Evolutionary conservation across 495 filamentous ascomycete species (phyloP).

Genomic region (Aspergillus sparsus): DNA sequence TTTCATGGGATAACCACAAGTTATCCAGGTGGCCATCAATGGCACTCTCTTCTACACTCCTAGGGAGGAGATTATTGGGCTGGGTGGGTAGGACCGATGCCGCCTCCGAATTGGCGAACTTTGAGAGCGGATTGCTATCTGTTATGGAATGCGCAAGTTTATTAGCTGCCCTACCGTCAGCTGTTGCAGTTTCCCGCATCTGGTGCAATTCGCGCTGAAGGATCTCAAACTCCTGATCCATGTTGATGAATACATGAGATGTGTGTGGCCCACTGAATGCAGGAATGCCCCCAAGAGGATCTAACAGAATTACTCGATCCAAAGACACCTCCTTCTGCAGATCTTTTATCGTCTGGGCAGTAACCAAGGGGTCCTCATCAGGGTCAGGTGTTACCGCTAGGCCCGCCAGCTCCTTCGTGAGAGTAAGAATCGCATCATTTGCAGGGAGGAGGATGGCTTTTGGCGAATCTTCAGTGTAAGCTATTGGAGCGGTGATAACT

Average conservation of each 20-base stretch:
- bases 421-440: slow-evolving; percentile 68
- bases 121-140: slow-evolving; percentile 50
- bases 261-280: slow-evolving; percentile 62
- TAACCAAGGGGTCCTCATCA: slow-evolving; percentile 49
- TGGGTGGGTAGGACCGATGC: slow-evolving; percentile 22
- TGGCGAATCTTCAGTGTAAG: slow-evolving; percentile 62
- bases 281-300: slow-evolving; percentile 86
- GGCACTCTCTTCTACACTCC: slow-evolving; percentile 20
- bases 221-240: slow-evolving; percentile 81
- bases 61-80: slow-evolving; percentile 8
- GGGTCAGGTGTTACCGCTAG: slow-evolving; percentile 40
- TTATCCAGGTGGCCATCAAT: slow-evolving; percentile 66
- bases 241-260: slow-evolving; percentile 89
- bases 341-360: slow-evolving; percentile 43
- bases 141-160: slow-evolving; percentile 26
- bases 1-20: slow-evolving; percentile 64
- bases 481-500: slow-evolving; percentile 73
- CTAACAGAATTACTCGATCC: slow-evolving; percentile 86
- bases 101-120: slow-evolving; percentile 43
- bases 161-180: slow-evolving; percentile 9
- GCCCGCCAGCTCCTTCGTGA: slow-evolving; percentile 73
- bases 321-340: slow-evolving; percentile 62
- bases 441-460: slow-evolving; percentile 55
- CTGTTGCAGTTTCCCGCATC: slow-evolving; percentile 22
- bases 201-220: slow-evolving; percentile 61